phyloP scores from a whole-genome alignment of 192 early-diverging fungal genomes.

The Backusella circina region DNA sequence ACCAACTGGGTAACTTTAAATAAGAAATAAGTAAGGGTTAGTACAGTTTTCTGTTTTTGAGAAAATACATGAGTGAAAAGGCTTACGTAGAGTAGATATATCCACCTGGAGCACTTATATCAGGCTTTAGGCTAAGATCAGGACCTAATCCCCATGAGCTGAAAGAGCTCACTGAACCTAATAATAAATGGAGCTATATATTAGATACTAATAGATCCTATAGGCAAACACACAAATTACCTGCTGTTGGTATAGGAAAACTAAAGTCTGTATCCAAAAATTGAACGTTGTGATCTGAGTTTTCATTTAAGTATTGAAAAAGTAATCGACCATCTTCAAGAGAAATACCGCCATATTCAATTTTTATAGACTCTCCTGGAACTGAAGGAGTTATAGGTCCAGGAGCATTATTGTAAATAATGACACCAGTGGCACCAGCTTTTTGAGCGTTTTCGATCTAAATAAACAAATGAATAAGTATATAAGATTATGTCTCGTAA shows the following conservation, averaged over 20 bases:
- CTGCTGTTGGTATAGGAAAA: conserved; percentile 31
- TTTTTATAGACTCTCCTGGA: conserved; percentile 12
- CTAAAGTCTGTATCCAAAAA: conserved; percentile 35
- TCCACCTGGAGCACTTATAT: conserved; percentile 64
- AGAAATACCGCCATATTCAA: conserved; percentile 42
- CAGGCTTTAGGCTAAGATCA: conserved; percentile 56
- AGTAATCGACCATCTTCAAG: conserved; percentile 36
- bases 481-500: background rate
- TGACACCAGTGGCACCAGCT: conserved; percentile 48
- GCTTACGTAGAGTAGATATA: conserved; percentile 64
- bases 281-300: conserved; percentile 3
- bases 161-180: conserved; percentile 53
- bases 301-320: conserved; percentile 1
- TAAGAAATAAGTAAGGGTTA: background rate
- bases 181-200: background rate
- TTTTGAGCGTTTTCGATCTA: conserved; percentile 29
- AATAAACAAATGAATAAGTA: background rate
- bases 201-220: conserved; percentile 21
- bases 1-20: conserved; percentile 22
- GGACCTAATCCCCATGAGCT: conserved; percentile 66
- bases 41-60: background rate
- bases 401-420: conserved; percentile 43
- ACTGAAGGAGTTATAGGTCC: conserved; percentile 30
- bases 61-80: conserved; percentile 10
- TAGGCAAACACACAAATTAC: conserved; percentile 2